Conservation (phyloP, 1,284 basidiomycete genomes). For the Salmacisia buchloeana region DNA sequence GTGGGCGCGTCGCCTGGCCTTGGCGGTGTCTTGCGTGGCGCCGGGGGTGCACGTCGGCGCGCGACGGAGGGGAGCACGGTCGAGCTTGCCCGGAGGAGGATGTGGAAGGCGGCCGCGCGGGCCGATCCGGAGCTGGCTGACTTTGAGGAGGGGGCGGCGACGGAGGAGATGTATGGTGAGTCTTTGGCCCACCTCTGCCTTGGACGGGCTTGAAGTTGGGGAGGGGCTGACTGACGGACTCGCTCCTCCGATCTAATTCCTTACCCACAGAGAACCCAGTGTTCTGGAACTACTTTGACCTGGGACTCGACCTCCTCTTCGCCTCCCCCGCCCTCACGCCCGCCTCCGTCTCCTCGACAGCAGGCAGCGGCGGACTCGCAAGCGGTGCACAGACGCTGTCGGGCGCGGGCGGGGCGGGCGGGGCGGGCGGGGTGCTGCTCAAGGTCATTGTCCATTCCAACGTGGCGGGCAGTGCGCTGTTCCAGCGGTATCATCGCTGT, state of each 20-base stretch:
- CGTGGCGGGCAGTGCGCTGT: conserved; percentile 25
- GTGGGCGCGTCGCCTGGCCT: too few relatives aligned
- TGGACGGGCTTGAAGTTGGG: too few relatives aligned
- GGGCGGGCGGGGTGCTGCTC: conserved; percentile 17
- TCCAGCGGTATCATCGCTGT: conserved; percentile 27
- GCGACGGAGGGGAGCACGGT: not conserved
- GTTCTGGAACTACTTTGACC: conserved; percentile 36
- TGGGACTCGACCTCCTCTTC: conserved; percentile 28
- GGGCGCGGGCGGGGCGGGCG: conserved; percentile 11
- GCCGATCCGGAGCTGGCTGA: not conserved
- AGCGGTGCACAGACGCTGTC: not conserved
- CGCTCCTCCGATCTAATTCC: not conserved
- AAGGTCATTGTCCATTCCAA: conserved; percentile 32
- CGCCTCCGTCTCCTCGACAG: not conserved
- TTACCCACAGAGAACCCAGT: conserved; percentile 17
- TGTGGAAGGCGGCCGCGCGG: conserved; percentile 8
- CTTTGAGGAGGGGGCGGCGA: not conserved
- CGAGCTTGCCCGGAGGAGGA: conserved; percentile 4
- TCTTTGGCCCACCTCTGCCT: not conserved
- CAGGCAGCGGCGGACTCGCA: not conserved
- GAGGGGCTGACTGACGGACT: too few relatives aligned
- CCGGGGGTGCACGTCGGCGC: too few relatives aligned
- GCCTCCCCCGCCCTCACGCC: conserved; percentile 9
- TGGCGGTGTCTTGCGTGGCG: too few relatives aligned
- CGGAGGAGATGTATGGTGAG: not conserved